Evolutionary conservation across 495 filamentous ascomycete genomes (phyloP).

Genomic region (Daldinia concentrica): DNA sequence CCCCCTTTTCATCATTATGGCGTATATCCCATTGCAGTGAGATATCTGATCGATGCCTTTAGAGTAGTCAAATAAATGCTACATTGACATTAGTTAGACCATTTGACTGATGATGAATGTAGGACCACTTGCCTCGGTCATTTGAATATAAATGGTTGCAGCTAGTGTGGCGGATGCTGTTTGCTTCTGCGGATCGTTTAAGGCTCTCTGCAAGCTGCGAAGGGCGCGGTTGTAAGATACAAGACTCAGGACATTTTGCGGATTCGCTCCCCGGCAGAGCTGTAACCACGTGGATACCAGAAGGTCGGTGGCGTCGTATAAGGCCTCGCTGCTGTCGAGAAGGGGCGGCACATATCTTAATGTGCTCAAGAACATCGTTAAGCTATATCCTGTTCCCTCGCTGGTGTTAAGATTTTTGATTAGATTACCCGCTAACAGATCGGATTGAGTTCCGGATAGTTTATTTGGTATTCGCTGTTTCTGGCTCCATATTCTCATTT

Average conservation of each 20-base stretch:
- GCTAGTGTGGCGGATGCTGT: conserved; percentile 25
- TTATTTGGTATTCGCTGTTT: conserved; percentile 14
- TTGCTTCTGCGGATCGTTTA: conserved; percentile 24
- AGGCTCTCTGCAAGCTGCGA: conserved; percentile 26
- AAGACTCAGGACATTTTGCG: conserved; percentile 18
- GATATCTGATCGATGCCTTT: conserved; percentile 23
- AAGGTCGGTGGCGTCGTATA: conserved; percentile 32
- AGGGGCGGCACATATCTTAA: conserved; percentile 18
- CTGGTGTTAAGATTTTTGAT: conserved; percentile 14
- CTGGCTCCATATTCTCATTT: conserved; percentile 10
- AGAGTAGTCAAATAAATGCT: conserved; percentile 25
- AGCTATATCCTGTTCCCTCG: conserved; percentile 30
- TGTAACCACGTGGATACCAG: conserved; percentile 28
- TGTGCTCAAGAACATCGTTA: conserved; percentile 21
- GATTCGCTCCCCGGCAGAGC: conserved; percentile 11
- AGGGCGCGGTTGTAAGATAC: conserved; percentile 23
- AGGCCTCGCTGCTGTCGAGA: conserved; percentile 22
- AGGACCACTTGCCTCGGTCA: conserved; percentile 11
- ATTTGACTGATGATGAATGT: neutral
- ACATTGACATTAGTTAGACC: neutral
- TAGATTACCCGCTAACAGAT: conserved; percentile 19
- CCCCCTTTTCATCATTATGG: conserved; percentile 24
- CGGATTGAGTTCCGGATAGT: conserved; percentile 5
- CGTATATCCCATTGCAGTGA: conserved; percentile 29
- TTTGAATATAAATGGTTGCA: conserved; percentile 31